Percentiles rank a stretch among this genome's conserved stretches.
phyloP scores from a whole-genome alignment of 2,329 filamentous ascomycete genomes.

The Anisogramma anomala region DNA sequence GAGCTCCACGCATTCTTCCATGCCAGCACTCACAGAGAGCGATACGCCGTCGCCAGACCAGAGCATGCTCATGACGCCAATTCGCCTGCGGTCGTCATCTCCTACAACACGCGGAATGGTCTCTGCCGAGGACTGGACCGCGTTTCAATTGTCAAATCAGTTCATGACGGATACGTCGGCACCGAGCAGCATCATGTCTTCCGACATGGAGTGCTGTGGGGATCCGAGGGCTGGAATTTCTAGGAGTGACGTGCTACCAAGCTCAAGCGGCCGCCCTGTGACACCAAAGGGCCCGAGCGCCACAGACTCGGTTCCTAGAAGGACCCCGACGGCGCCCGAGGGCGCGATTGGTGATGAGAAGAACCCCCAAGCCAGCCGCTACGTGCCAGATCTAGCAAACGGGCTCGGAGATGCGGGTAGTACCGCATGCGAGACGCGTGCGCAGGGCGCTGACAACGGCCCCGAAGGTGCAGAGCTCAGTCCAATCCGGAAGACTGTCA shows the following conservation, averaged over 20 bases:
- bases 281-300: not conserved
- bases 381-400: not conserved
- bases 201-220: not conserved
- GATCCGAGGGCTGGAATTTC: not conserved
- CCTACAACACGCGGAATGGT: constrained; percentile 5
- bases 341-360: not conserved
- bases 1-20: constrained; percentile 20
- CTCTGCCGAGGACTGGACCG: constrained; percentile 9
- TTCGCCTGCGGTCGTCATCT: constrained; percentile 13
- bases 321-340: not conserved
- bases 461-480: no score
- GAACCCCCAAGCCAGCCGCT: constrained; percentile 1
- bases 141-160: not conserved
- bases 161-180: constrained; percentile 3
- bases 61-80: constrained; percentile 21
- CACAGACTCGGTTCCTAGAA: not conserved
- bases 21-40: constrained; percentile 23
- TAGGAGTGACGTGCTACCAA: not conserved
- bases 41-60: constrained; percentile 20
- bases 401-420: not conserved
- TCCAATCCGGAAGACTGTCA: no score
- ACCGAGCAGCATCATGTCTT: not conserved
- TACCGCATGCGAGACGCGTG: not conserved
- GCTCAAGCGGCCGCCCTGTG: not conserved
- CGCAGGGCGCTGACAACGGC: no score